These are phyloP conservation scores for Erodium chrysanthum DNA, from an alignment of 441 rosid genomes.

Conservation along the genomic window DNA sequence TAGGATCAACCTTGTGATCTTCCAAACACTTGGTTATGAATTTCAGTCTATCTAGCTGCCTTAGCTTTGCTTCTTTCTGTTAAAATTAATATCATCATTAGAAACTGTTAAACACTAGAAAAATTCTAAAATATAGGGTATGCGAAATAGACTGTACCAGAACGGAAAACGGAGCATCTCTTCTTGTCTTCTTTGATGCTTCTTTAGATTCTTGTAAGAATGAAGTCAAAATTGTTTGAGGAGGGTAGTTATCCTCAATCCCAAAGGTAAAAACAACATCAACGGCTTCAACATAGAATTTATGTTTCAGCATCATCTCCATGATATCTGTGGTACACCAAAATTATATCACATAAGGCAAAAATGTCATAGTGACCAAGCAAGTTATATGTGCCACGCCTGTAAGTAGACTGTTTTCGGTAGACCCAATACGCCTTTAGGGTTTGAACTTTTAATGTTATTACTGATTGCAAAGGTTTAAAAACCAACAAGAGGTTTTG, in stretches of 20 bases:
- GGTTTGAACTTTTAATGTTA: no score
- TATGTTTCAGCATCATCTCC: slow-evolving; percentile 39
- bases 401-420: no score
- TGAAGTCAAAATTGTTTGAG: slow-evolving; percentile 36
- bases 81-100: slow-evolving; percentile 6
- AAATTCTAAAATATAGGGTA: not conserved
- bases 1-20: slow-evolving; percentile 39
- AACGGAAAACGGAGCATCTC: slow-evolving; percentile 24
- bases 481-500: no score
- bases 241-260: slow-evolving; percentile 47
- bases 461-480: no score
- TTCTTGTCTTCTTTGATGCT: slow-evolving; percentile 33
- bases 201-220: slow-evolving; percentile 41
- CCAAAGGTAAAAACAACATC: slow-evolving; percentile 45
- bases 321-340: slow-evolving; percentile 36
- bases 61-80: slow-evolving; percentile 47
- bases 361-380: not conserved
- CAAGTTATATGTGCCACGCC: no score
- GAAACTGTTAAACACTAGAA: not conserved
- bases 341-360: not conserved
- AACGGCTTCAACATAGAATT: slow-evolving; percentile 44
- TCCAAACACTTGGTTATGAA: slow-evolving; percentile 44
- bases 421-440: no score
- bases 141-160: slow-evolving; percentile 29
- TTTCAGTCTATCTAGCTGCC: slow-evolving; percentile 35